Evolutionary conservation across 2,329 filamentous ascomycete species (phyloP).

Genomic region (Neonectria magnoliae): DNA sequence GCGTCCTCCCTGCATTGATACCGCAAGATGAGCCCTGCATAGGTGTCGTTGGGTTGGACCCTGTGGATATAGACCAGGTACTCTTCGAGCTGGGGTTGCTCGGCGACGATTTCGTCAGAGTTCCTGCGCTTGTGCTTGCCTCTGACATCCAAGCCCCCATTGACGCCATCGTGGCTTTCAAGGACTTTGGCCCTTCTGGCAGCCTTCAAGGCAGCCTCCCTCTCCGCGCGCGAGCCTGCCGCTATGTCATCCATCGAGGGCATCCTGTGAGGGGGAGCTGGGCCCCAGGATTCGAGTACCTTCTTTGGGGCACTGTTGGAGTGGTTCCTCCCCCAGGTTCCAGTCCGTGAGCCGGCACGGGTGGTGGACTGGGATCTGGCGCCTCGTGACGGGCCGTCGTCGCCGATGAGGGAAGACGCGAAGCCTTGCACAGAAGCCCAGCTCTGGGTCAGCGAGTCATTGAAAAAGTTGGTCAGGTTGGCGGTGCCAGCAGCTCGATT

Average conservation of each 20-base stretch:
- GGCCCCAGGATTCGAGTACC: conserved; percentile 57
- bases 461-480: conserved; percentile 55
- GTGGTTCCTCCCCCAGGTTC: conserved; percentile 32
- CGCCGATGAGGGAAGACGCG: conserved; percentile 55
- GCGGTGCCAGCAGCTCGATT: conserved; percentile 49
- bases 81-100: conserved; percentile 72
- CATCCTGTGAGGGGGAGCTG: conserved; percentile 53
- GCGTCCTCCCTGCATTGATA: conserved; percentile 88
- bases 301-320: conserved; percentile 32
- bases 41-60: conserved; percentile 83
- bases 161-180: conserved; percentile 69
- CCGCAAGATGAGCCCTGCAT: conserved; percentile 89
- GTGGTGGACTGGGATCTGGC: conserved; percentile 37
- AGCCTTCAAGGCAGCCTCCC: conserved; percentile 64
- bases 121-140: conserved; percentile 72
- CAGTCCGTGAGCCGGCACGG: conserved; percentile 34
- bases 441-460: conserved; percentile 62
- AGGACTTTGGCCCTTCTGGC: conserved; percentile 68
- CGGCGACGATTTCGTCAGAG: conserved; percentile 68
- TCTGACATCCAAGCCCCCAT: conserved; percentile 64
- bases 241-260: conserved; percentile 61
- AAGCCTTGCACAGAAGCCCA: conserved; percentile 67
- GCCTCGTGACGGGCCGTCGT: conserved; percentile 32
- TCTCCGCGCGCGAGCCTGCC: conserved; percentile 62
- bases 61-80: conserved; percentile 91